Evolutionary conservation across 139 green algal species (phyloP).

Genomic region (Monoraphidium neglectum): DNA sequence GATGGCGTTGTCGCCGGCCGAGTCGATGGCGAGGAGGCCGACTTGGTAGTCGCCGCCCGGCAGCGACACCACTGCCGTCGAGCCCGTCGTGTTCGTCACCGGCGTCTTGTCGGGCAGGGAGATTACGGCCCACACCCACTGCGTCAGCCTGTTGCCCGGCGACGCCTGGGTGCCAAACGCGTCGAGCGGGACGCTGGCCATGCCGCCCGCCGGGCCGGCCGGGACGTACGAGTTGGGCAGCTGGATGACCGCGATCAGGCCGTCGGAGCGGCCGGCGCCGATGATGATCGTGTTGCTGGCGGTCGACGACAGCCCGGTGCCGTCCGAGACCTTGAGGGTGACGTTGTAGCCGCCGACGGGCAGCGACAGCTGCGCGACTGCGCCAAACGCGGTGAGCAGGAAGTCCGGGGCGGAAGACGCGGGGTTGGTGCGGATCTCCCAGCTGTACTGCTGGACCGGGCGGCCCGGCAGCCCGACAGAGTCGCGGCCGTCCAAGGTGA

Average conservation of each 20-base stretch:
- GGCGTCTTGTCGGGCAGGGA: neutral
- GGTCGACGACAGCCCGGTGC: too few species aligned
- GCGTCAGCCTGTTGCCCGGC: conserved; percentile 13
- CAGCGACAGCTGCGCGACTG: neutral
- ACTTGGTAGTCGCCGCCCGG: conserved; percentile 14
- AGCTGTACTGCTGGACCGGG: too few species aligned
- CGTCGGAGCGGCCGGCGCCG: neutral
- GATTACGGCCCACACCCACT: conserved; percentile 26
- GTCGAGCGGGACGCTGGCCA: conserved; percentile 10
- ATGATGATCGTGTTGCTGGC: too few species aligned
- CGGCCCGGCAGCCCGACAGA: too few species aligned
- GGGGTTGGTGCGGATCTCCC: too few species aligned
- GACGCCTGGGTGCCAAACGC: conserved; percentile 3
- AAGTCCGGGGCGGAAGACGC: too few species aligned
- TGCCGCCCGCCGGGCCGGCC: neutral
- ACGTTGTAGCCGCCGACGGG: conserved; percentile 27
- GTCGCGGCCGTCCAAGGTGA: too few species aligned
- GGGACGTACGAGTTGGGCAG: conserved; percentile 17
- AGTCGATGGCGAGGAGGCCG: conserved; percentile 25
- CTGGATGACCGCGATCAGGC: conserved; percentile 21
- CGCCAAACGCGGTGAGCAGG: too few species aligned
- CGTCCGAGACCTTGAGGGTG: conserved; percentile 1
- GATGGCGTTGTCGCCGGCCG: neutral
- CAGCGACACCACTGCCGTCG: conserved; percentile 1
- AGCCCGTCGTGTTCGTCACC: conserved; percentile 1